Base-by-base conservation (phyloP, 306 rosid species). In the Ormosia semicastrata region DNA sequence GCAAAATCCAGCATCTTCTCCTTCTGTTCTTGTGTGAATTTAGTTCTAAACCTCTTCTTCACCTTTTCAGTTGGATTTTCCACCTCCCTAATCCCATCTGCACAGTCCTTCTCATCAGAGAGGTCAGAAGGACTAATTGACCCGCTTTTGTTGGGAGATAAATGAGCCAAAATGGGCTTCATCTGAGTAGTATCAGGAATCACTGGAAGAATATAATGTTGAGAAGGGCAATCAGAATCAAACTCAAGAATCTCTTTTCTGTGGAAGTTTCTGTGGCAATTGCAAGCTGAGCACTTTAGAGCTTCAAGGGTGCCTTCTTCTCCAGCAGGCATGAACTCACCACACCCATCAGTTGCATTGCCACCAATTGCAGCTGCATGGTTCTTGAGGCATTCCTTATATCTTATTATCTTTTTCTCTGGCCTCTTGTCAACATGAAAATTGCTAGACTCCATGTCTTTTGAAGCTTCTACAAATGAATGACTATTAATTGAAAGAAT, bases 341-440 rank as follows among this genome's bases (percentile, higher is more conserved):
- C 90, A 73, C 92, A 89, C 2, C 92, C 92, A 84, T 89, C 92
- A 33, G 56, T 86, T 33, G 92, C 89, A 85, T 85, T 84, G 71
- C 89, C 90, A 43, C 92, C 92, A 54, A 86, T 76, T 47, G 86
- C 43, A 43, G 92, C 92, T 76, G 92, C 92, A 89, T 89, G 92
- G 88, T 89, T 89, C 76, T 89, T 89, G 3, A 46, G 74, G 78
- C 92, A 89, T 13, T 89, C 90, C 69, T 40, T 86, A 79, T 86
- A 89, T 66, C 75, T 86, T 47, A 82, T 54, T 2, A 74, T 29
- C 49, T 70, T 78, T 76, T 58, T 81, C 52, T 81, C 82, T 18
- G 46, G 33, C 69, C 40, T 72, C 66, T 66, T 66, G 7, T 68
- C 33, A 29, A 8, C 46, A 57, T 72, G 7, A 32, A 64, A 60